Percentiles rank a stretch among this genome's conserved stretches.
These are phyloP conservation scores for Striga hermonthica DNA, from an alignment of 305 asterid species.

Conservation along the genomic window DNA sequence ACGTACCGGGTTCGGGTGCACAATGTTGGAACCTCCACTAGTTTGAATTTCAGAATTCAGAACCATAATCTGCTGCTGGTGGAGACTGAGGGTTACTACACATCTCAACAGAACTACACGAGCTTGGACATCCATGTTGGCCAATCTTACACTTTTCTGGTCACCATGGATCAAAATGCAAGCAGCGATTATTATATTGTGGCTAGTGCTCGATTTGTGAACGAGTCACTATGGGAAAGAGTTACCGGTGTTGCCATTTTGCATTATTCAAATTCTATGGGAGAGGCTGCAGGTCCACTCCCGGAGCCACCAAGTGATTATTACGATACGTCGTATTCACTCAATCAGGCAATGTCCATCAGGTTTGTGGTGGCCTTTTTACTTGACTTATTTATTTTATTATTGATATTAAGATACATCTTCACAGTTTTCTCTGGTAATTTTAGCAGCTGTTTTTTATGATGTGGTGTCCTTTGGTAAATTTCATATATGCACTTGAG, in stretches of 20 bases:
- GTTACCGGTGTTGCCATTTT: constrained; percentile 91
- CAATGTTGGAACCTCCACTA: constrained; percentile 84
- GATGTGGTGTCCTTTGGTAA: not conserved
- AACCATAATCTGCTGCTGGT: constrained; percentile 79
- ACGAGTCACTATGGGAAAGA: constrained; percentile 73
- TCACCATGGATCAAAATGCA: constrained; percentile 92
- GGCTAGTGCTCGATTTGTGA: constrained; percentile 91
- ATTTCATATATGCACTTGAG: not conserved
- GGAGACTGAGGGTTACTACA: constrained; percentile 90
- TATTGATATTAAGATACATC: not conserved
- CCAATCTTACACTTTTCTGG: constrained; percentile 76
- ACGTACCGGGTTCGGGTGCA: constrained; percentile 88
- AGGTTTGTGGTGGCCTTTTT: constrained; percentile 41
- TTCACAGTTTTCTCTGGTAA: not conserved
- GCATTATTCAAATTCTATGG: constrained; percentile 85
- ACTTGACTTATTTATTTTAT: not conserved
- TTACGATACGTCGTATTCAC: constrained; percentile 58
- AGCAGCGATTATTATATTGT: constrained; percentile 93
- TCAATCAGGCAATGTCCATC: constrained; percentile 87
- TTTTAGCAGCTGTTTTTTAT: not conserved
- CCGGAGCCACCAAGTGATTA: constrained; percentile 85
- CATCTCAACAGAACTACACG: constrained; percentile 80
- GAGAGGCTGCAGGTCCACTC: constrained; percentile 68
- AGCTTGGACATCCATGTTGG: constrained; percentile 91
- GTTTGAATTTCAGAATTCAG: constrained; percentile 85